Evolutionary conservation across 2,329 filamentous ascomycete species (phyloP).

Genomic region (Aspergillus ruber): DNA sequence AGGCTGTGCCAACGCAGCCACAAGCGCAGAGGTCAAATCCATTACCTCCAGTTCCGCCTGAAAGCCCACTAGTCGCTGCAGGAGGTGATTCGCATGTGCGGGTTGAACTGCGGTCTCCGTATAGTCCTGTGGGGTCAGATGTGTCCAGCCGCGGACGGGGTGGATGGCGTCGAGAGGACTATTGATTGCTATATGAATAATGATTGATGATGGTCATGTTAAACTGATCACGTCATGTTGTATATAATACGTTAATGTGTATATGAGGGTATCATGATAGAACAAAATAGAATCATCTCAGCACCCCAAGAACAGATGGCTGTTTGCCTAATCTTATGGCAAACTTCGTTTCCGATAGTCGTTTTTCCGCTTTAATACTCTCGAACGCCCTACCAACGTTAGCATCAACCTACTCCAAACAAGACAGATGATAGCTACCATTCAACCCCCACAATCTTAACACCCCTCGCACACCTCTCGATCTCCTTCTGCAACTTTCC

Average conservation of each 20-base stretch:
- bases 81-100: slow-evolving; percentile 3
- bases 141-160: slow-evolving; percentile 6
- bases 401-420: slow-evolving; percentile 9
- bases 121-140: no score
- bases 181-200: slow-evolving; percentile 6
- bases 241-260: neutral
- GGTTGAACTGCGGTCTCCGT: slow-evolving; percentile 5
- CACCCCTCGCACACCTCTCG: slow-evolving; percentile 53
- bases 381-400: slow-evolving; percentile 63
- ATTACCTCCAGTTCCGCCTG: slow-evolving; percentile 27
- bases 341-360: slow-evolving; percentile 69
- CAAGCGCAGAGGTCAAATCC: slow-evolving; percentile 17
- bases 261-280: slow-evolving; percentile 1
- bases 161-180: slow-evolving; percentile 23
- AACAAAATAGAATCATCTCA: slow-evolving; percentile 15
- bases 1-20: slow-evolving; percentile 16
- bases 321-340: slow-evolving; percentile 60
- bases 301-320: slow-evolving; percentile 56
- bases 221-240: neutral
- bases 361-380: slow-evolving; percentile 67
- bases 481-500: slow-evolving; percentile 80
- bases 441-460: slow-evolving; percentile 75
- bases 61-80: slow-evolving; percentile 11
- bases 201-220: slow-evolving; percentile 6
- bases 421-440: slow-evolving; percentile 51